Evolutionary conservation across 2,329 filamentous ascomycete genomes (phyloP).

Genomic region (Tolypocladium album): DNA sequence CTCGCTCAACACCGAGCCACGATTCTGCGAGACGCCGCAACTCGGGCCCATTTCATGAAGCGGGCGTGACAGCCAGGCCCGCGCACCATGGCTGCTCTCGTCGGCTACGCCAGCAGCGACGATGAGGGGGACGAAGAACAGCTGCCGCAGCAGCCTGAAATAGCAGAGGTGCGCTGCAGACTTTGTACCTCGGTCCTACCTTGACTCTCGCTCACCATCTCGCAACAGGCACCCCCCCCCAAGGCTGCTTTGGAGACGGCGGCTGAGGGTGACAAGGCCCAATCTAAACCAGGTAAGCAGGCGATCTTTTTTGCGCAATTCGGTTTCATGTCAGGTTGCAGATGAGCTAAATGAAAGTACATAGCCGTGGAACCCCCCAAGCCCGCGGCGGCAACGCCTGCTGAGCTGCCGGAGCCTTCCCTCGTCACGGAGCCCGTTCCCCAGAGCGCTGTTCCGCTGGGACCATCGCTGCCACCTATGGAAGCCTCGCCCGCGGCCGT

Average conservation of each 20-base stretch:
- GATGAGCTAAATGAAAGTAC: not conserved
- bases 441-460: constrained; percentile 21
- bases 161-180: not conserved
- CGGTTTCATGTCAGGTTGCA: not conserved
- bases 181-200: not conserved
- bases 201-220: not conserved
- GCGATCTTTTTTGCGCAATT: not conserved
- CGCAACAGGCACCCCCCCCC: not conserved
- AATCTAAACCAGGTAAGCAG: not conserved
- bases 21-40: not conserved
- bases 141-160: not conserved
- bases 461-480: constrained; percentile 26
- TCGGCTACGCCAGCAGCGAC: constrained; percentile 41
- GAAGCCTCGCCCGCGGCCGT: constrained; percentile 10
- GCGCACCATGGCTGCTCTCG: constrained; percentile 30
- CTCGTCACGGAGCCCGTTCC: constrained; percentile 16
- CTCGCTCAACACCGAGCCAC: not conserved
- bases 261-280: not conserved
- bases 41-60: not conserved
- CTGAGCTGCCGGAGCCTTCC: constrained; percentile 2
- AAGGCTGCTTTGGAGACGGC: not conserved
- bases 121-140: constrained; percentile 29
- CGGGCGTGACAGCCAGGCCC: not conserved
- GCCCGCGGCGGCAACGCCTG: not conserved
- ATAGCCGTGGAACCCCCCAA: not conserved